Evolutionary conservation across 352 stramenopile species (phyloP).

Genomic region (Globisporangium spinosum): DNA sequence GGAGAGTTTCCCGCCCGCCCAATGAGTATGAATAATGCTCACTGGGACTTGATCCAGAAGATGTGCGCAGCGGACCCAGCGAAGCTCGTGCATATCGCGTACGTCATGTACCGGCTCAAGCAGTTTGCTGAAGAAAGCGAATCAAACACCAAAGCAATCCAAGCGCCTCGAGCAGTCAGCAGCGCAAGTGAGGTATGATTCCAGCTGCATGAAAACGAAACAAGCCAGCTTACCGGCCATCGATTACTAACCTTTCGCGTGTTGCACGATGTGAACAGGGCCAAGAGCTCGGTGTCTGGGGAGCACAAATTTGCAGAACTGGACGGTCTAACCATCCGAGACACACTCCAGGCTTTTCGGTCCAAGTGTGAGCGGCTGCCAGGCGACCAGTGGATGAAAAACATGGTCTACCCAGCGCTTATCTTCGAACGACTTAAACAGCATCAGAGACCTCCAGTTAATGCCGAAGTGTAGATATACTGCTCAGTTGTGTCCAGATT

Average conservation of each 20-base stretch:
- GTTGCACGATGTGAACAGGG: background rate
- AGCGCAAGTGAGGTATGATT: background rate
- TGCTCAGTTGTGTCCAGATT: background rate
- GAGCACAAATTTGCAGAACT: background rate
- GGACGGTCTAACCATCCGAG: background rate
- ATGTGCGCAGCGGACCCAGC: background rate
- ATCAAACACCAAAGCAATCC: background rate
- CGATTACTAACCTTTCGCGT: background rate
- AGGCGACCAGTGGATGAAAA: background rate
- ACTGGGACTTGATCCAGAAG: background rate
- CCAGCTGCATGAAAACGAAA: too few species aligned
- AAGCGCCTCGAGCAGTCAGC: background rate
- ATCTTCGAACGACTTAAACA: background rate
- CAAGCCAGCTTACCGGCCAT: too few species aligned
- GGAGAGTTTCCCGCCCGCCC: conserved; percentile 8
- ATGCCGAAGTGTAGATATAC: background rate
- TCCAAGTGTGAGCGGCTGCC: background rate
- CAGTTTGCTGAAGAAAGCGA: background rate
- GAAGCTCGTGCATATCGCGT: background rate
- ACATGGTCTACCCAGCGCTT: background rate
- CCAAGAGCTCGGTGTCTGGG: too few species aligned
- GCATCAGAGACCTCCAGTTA: background rate
- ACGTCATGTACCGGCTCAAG: background rate
- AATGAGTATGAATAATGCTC: background rate
- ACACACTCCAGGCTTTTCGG: background rate